Percentiles rank a stretch among this genome's conserved stretches.
Evolutionary conservation across 202 grass and related monocot species (phyloP).

Genomic region (Carex arenaria): DNA sequence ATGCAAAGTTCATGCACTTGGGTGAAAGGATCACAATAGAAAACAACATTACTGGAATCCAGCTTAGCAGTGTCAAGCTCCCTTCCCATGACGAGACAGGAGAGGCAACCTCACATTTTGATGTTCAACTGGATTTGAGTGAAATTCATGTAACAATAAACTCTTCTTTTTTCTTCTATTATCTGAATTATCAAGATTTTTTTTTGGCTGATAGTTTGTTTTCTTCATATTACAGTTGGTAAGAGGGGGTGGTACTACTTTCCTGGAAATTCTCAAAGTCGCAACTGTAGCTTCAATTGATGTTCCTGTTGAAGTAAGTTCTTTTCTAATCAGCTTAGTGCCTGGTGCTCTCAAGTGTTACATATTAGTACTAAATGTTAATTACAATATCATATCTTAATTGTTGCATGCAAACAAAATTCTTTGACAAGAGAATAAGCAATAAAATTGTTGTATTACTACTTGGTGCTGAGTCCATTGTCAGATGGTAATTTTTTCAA

Average conservation of each 20-base stretch:
- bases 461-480: background rate
- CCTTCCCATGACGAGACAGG: conserved; percentile 64
- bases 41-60: conserved; percentile 76
- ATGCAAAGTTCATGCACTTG: conserved; percentile 75
- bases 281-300: conserved; percentile 58
- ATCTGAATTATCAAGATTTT: conserved; percentile 11
- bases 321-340: background rate
- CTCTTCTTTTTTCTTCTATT: background rate
- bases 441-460: background rate
- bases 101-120: conserved; percentile 67
- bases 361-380: background rate
- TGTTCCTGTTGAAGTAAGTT: conserved; percentile 77
- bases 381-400: background rate
- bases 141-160: conserved; percentile 77
- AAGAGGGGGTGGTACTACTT: conserved; percentile 64
- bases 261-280: conserved; percentile 93
- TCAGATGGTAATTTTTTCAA: conserved; percentile 12
- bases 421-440: conserved; percentile 2
- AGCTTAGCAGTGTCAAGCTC: conserved; percentile 61
- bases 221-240: conserved; percentile 57
- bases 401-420: background rate
- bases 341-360: background rate
- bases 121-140: conserved; percentile 83
- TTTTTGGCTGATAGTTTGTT: conserved; percentile 27
- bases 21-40: conserved; percentile 65